These are phyloP conservation scores for Fusarium phyllophilum DNA, from an alignment of 2,329 filamentous ascomycete species.

Conservation along the genomic window DNA sequence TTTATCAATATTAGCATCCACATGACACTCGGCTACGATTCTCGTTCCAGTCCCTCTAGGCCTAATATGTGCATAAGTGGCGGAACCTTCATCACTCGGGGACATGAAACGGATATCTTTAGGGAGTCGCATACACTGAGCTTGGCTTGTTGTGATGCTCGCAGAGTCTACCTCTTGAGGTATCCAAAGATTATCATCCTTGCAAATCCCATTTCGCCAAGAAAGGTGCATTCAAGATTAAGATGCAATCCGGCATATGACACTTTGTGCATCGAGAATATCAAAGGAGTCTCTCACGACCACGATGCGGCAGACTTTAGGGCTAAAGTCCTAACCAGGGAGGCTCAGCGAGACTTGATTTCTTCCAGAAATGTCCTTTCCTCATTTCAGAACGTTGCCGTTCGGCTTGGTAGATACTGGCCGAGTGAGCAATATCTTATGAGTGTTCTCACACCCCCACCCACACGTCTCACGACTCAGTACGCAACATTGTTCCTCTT, in stretches of 20 bases:
- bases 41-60: too few species aligned
- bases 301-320: too few species aligned
- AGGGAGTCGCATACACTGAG: neutral
- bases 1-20: neutral
- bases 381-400: neutral
- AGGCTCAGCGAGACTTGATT: fast-evolving
- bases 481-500: neutral
- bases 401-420: neutral
- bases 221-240: too few species aligned
- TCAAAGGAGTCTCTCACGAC: fast-evolving
- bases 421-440: neutral
- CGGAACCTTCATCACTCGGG: neutral
- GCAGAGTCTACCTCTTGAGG: neutral
- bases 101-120: neutral
- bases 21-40: neutral
- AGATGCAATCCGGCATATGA: neutral
- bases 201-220: too few species aligned
- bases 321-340: too few species aligned
- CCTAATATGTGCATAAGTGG: neutral
- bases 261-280: neutral
- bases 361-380: neutral
- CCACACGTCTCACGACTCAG: neutral
- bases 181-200: neutral
- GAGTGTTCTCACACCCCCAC: neutral
- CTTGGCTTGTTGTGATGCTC: neutral